Conservation (phyloP, 2,329 filamentous ascomycete species). For the Fusarium oligoseptatum region DNA sequence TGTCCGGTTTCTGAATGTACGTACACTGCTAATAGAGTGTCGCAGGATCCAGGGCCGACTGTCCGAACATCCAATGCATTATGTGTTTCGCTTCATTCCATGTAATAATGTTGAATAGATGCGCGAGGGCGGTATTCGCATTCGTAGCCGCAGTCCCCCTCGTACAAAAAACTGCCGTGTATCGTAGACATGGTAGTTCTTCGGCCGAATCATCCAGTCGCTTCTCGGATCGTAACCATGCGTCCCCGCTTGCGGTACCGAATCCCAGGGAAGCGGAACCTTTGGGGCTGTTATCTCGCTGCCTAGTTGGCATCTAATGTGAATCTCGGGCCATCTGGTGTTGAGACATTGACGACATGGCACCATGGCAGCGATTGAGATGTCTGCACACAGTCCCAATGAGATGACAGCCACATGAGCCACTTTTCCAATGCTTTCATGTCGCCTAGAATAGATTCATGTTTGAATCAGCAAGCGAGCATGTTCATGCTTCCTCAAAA, state of each 20-base stretch:
- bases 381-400: not conserved
- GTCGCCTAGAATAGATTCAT: not conserved
- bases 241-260: constrained; percentile 25
- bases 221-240: constrained; percentile 27
- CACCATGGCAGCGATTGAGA: constrained; percentile 2
- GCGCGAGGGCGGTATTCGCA: constrained; percentile 16
- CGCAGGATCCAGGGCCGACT: not conserved
- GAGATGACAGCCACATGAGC: not conserved
- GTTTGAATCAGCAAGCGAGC: not conserved
- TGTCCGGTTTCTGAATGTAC: constrained; percentile 7
- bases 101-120: not conserved
- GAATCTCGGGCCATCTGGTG: constrained; percentile 11
- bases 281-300: constrained; percentile 28
- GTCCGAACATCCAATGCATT: not conserved
- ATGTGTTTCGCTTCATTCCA: not conserved
- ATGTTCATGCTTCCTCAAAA: constrained; percentile 10
- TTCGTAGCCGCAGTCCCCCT: constrained; percentile 8
- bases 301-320: constrained; percentile 12
- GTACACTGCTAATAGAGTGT: not conserved
- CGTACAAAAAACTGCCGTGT: constrained; percentile 20
- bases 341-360: constrained; percentile 5
- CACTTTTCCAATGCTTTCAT: not conserved
- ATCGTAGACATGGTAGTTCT: constrained; percentile 14
- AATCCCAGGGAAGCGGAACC: constrained; percentile 38
- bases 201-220: constrained; percentile 28